Evolutionary conservation across 2,329 filamentous ascomycete species (phyloP).

Genomic region (Sarocladium kiliense): DNA sequence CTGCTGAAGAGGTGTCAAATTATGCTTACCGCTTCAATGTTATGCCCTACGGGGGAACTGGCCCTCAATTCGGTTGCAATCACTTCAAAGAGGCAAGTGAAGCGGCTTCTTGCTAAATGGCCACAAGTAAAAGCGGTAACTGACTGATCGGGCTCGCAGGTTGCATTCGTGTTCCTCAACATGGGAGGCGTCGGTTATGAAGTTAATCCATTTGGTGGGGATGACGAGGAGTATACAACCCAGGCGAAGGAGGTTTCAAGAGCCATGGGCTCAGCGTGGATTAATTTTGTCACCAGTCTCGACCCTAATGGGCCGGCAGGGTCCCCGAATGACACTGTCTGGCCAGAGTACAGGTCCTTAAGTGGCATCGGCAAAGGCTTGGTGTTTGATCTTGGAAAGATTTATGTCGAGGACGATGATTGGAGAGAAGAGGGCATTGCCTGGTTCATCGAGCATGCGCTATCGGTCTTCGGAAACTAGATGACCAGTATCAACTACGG

Average conservation of each 20-base stretch:
- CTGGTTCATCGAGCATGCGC: constrained; percentile 22
- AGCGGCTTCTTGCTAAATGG: background rate
- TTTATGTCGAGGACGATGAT: constrained; percentile 21
- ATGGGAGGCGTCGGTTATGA: constrained; percentile 24
- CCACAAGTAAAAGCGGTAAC: background rate
- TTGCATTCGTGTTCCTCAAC: constrained; percentile 37
- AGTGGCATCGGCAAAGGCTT: constrained; percentile 18
- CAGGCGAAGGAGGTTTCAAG: constrained; percentile 21
- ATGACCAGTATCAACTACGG: too few species aligned
- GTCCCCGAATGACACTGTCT: constrained; percentile 12
- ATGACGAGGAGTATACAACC: constrained; percentile 18
- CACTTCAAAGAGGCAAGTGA: constrained; percentile 32
- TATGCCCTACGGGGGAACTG: constrained; percentile 20
- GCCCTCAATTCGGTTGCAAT: constrained; percentile 18
- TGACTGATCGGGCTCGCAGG: constrained; percentile 14
- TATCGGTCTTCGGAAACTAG: constrained; percentile 22
- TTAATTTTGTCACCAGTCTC: constrained; percentile 21
- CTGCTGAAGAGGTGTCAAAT: constrained; percentile 18
- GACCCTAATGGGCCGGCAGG: constrained; percentile 20
- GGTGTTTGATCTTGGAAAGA: constrained; percentile 22
- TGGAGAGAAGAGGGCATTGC: constrained; percentile 23
- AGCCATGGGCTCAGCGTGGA: constrained; percentile 24
- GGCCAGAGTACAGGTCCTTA: constrained; percentile 21
- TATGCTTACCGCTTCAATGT: constrained; percentile 29
- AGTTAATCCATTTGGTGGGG: constrained; percentile 24